Percentiles rank a stretch among this genome's conserved stretches.
Evolutionary conservation across 441 rosid genomes (phyloP).

Genomic region (Breynia disticha): DNA sequence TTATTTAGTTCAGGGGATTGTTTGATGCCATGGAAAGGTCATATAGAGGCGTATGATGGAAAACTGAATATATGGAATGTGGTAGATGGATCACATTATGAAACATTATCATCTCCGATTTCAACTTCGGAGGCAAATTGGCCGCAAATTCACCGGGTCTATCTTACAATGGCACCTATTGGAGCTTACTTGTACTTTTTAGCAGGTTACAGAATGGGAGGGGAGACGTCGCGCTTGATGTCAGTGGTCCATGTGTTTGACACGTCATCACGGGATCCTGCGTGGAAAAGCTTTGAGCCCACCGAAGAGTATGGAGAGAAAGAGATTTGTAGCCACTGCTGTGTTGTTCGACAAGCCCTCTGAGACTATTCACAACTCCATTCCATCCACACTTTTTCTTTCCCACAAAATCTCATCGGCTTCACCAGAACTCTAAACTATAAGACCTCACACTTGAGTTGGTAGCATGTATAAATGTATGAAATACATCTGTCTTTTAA

Average conservation of each 20-base stretch:
- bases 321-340: constrained; percentile 39
- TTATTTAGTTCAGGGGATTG: constrained; percentile 45
- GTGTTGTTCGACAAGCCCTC: constrained; percentile 21
- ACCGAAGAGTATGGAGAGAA: constrained; percentile 31
- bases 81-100: constrained; percentile 33
- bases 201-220: constrained; percentile 26
- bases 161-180: constrained; percentile 33
- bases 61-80: constrained; percentile 33
- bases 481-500: too few species aligned
- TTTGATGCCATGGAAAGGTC: constrained; percentile 46
- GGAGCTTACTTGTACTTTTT: constrained; percentile 27
- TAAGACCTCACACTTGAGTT: too few species aligned
- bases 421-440: too few species aligned
- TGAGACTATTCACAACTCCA: too few species aligned
- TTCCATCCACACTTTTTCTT: too few species aligned
- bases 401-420: too few species aligned
- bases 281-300: constrained; percentile 32
- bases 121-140: constrained; percentile 13
- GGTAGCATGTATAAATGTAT: too few species aligned
- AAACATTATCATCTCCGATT: constrained; percentile 14
- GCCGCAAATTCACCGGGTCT: constrained; percentile 22
- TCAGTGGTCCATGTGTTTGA: constrained; percentile 29
- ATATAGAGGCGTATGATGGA: constrained; percentile 33
- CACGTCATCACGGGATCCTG: constrained; percentile 16
- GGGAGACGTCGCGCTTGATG: constrained; percentile 13